phyloP scores from a whole-genome alignment of 257 asterid genomes.

The Solanum sejunctum region DNA sequence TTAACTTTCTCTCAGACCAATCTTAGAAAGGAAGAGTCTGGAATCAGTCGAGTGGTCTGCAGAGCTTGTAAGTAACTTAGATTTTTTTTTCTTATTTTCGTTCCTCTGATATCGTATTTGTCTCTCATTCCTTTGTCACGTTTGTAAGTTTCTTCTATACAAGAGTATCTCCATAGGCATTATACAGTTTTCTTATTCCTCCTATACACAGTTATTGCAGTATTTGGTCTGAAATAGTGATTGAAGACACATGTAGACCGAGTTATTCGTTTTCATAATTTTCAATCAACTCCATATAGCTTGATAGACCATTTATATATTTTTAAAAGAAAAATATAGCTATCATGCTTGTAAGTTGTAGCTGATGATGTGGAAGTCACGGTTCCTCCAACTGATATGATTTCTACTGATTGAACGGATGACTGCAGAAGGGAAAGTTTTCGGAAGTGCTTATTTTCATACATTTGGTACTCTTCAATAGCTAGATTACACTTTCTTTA shows the following conservation, averaged over 20 bases:
- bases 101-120: background rate
- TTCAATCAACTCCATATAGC: background rate
- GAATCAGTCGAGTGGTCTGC: constrained; percentile 41
- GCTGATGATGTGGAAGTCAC: background rate
- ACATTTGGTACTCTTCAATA: background rate
- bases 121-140: background rate
- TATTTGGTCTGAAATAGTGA: background rate
- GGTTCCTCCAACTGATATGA: background rate
- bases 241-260: background rate
- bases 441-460: background rate
- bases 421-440: background rate
- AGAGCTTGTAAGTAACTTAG: constrained; percentile 33
- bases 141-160: too few species aligned
- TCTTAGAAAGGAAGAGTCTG: constrained; percentile 44
- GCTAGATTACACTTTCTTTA: background rate
- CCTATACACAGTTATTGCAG: background rate
- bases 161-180: too few species aligned
- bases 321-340: too few species aligned
- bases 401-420: background rate
- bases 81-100: background rate
- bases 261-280: background rate
- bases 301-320: background rate
- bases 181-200: background rate
- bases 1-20: constrained; percentile 20
- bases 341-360: background rate